phyloP scores from a whole-genome alignment of 2,329 filamentous ascomycete species.

The Ophiostoma sp. region DNA sequence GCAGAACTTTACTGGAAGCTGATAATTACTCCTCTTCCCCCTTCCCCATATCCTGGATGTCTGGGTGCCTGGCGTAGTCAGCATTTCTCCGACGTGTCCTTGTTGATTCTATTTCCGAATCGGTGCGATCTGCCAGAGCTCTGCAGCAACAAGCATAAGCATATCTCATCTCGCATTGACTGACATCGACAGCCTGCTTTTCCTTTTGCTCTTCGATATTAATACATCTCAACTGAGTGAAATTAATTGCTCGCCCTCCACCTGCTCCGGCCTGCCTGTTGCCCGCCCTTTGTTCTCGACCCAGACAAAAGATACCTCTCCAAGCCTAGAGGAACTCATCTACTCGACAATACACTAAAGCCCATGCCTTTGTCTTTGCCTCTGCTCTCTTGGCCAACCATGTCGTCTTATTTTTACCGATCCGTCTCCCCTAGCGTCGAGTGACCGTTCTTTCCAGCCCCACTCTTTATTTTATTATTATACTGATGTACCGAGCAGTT shows the following conservation, averaged over 20 bases:
- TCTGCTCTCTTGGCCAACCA: constrained; percentile 1
- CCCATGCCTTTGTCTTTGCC: not conserved
- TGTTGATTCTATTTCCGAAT: not conserved
- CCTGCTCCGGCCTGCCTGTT: not conserved
- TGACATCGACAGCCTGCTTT: not conserved
- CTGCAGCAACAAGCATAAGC: not conserved
- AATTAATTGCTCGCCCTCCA: no score
- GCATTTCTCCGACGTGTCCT: not conserved
- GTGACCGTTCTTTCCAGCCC: not conserved
- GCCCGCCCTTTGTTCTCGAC: not conserved
- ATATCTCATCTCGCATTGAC: not conserved
- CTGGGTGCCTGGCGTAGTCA: not conserved
- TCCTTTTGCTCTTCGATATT: no score
- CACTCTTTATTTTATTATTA: not conserved
- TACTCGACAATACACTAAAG: no score
- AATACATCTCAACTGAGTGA: no score
- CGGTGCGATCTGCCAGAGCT: not conserved
- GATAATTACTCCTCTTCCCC: no score
- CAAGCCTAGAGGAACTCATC: not conserved
- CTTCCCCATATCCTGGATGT: not conserved
- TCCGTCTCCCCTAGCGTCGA: not conserved
- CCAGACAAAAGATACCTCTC: constrained; percentile 2
- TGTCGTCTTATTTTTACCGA: not conserved
- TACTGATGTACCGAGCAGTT: not conserved
- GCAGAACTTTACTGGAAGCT: not conserved